Percentiles rank a stretch among this genome's conserved stretches.
phyloP scores from a whole-genome alignment of 192 early-diverging fungal genomes.

The Neocallimastix lanati region DNA sequence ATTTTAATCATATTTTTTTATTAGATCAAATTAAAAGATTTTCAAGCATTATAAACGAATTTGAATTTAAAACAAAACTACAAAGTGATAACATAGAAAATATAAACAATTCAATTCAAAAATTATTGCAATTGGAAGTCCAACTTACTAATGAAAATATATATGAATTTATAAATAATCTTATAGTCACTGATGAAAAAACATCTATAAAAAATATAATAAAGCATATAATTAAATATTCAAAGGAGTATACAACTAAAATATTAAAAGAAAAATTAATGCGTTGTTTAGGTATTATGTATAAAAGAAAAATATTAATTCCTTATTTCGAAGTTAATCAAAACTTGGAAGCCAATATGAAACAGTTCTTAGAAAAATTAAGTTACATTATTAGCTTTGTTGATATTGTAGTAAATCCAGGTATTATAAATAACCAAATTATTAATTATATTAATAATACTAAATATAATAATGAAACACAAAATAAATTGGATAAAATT shows the following conservation, averaged over 20 bases:
- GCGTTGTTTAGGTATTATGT: neutral
- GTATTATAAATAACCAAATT: neutral
- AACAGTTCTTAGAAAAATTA: neutral
- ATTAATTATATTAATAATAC: neutral
- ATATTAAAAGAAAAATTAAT: too few species aligned
- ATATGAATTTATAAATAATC: too few species aligned
- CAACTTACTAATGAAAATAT: too few species aligned
- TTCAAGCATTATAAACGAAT: neutral
- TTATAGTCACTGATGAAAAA: too few species aligned
- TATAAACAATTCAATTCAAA: too few species aligned
- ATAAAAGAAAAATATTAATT: neutral
- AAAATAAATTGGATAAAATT: too few species aligned
- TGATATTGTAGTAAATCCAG: neutral
- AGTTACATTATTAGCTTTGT: neutral
- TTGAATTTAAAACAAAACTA: neutral
- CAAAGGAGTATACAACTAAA: too few species aligned
- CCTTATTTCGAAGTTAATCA: neutral
- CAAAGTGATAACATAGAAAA: too few species aligned
- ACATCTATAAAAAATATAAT: neutral
- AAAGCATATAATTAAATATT: neutral
- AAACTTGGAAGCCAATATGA: neutral
- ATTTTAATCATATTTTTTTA: too few species aligned
- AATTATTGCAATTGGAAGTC: too few species aligned
- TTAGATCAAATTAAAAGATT: neutral
- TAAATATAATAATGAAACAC: too few species aligned